Evolutionary conservation across 2,329 filamentous ascomycete species (phyloP).

Genomic region (Phialophora chinensis): DNA sequence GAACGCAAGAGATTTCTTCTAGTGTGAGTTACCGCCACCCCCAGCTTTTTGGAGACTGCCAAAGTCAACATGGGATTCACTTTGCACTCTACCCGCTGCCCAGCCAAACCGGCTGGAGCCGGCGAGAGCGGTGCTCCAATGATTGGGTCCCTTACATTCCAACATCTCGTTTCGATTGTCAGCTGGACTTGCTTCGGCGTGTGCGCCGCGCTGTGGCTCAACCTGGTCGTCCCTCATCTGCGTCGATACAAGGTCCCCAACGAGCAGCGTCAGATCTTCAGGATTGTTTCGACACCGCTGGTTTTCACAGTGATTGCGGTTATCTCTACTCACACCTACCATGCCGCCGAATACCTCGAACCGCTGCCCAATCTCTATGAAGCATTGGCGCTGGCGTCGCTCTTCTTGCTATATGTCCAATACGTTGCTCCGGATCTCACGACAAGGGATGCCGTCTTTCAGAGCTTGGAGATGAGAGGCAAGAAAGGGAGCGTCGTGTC

Average conservation of each 20-base stretch:
- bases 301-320: conserved; percentile 25
- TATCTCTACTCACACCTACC: conserved; percentile 27
- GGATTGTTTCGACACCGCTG: conserved; percentile 29
- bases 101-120: conserved; percentile 10
- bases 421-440: conserved; percentile 28
- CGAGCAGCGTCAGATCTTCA: conserved; percentile 33
- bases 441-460: conserved; percentile 26
- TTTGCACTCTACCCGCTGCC: conserved; percentile 8
- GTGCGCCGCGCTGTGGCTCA: conserved; percentile 23
- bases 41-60: not conserved
- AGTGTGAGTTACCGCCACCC: not conserved
- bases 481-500: conserved; percentile 17
- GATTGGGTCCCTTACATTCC: conserved; percentile 28
- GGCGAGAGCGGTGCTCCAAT: conserved; percentile 4
- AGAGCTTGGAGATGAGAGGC: conserved; percentile 17
- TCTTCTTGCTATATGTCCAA: conserved; percentile 34
- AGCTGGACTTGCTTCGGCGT: conserved; percentile 20
- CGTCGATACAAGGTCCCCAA: conserved; percentile 28
- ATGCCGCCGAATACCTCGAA: conserved; percentile 24
- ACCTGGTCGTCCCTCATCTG: conserved; percentile 27
- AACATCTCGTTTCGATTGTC: conserved; percentile 27
- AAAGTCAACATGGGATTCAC: conserved; percentile 3
- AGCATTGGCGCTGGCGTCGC: conserved; percentile 25
- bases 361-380: conserved; percentile 31
- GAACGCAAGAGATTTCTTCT: not conserved